These are phyloP conservation scores for Tylopilus sp. DNA, from an alignment of 768 basidiomycete genomes.

Conservation along the genomic window DNA sequence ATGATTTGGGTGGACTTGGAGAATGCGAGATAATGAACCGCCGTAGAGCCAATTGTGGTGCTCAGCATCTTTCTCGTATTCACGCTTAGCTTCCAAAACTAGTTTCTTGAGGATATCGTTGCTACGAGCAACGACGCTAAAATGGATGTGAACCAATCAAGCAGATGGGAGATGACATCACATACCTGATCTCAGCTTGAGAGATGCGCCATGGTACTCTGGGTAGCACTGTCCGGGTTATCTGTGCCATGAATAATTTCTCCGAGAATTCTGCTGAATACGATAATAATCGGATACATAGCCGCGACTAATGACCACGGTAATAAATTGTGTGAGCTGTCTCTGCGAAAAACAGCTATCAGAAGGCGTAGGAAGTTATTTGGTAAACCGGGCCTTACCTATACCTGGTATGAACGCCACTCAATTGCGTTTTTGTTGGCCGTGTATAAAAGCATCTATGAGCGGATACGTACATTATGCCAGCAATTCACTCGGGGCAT, in stretches of 20 bases:
- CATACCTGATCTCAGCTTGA: conserved; percentile 83
- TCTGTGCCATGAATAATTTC: conserved; percentile 41
- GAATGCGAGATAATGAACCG: too few relatives aligned
- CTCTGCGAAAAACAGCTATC: conserved; percentile 45
- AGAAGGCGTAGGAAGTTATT: conserved; percentile 10
- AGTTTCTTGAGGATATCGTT: conserved; percentile 86
- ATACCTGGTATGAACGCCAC: conserved; percentile 85
- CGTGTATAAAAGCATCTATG: conserved; percentile 57
- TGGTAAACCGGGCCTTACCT: conserved; percentile 49
- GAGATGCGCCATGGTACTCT: conserved; percentile 66
- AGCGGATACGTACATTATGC: too few relatives aligned
- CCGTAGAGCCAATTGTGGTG: too few relatives aligned
- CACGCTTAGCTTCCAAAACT: conserved; percentile 81
- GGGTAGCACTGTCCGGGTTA: conserved; percentile 73
- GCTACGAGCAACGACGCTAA: conserved; percentile 81
- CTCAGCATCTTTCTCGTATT: conserved; percentile 88
- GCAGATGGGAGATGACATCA: conserved; percentile 8
- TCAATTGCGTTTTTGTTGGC: conserved; percentile 69
- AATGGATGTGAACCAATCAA: conserved; percentile 14
- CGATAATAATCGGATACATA: conserved; percentile 34
- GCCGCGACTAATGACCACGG: conserved; percentile 83
- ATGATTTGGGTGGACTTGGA: too few relatives aligned
- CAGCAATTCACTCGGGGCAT: too few relatives aligned
- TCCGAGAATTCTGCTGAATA: conserved; percentile 14
- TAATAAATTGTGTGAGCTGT: conserved; percentile 90